Conservation (phyloP, 1,284 basidiomycete species). For the Heterobasidion annosum region DNA sequence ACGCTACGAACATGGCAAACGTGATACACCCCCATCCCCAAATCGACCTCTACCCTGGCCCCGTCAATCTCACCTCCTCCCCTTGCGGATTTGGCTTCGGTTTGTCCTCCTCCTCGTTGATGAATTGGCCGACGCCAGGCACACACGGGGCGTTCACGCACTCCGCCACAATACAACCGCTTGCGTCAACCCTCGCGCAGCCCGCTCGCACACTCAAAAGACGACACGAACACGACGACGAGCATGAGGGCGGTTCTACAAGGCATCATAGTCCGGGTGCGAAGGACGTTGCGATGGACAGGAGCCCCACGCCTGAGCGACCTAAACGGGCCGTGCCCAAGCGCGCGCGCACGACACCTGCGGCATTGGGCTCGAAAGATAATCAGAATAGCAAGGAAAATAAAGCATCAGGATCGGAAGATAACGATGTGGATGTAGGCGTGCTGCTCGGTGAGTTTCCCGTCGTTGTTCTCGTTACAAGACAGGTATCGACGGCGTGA, state of each 20-base stretch:
- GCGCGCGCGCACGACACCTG: slow-evolving; percentile 43
- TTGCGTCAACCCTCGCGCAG: slow-evolving; percentile 27
- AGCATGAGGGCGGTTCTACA: slow-evolving; percentile 21
- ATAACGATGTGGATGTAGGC: slow-evolving; percentile 61
- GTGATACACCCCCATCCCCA: slow-evolving; percentile 49
- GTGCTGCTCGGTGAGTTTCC: slow-evolving; percentile 57
- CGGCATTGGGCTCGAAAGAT: slow-evolving; percentile 13
- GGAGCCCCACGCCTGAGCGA: slow-evolving; percentile 72
- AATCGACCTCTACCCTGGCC: slow-evolving; percentile 52
- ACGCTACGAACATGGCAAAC: slow-evolving; percentile 50
- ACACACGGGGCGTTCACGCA: slow-evolving; percentile 21
- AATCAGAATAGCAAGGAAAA: slow-evolving; percentile 31
- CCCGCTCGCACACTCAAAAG: slow-evolving; percentile 47
- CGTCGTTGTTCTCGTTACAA: slow-evolving; percentile 1
- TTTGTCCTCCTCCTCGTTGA: slow-evolving; percentile 32
- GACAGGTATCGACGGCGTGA: neutral
- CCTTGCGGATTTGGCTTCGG: slow-evolving; percentile 68
- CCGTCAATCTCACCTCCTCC: slow-evolving; percentile 54
- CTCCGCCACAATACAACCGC: slow-evolving; percentile 26
- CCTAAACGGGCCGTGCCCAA: slow-evolving; percentile 59
- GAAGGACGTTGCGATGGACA: slow-evolving; percentile 67
- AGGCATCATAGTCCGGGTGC: slow-evolving; percentile 12
- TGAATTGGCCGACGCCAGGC: slow-evolving; percentile 24
- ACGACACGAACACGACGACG: slow-evolving; percentile 47
- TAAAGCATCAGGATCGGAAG: slow-evolving; percentile 27